Evolutionary conservation across 805 yeast genomes (phyloP), one percentile per base, ranked within the genome.

Genomic region (Scheffersomyces ergatensis): DNA sequence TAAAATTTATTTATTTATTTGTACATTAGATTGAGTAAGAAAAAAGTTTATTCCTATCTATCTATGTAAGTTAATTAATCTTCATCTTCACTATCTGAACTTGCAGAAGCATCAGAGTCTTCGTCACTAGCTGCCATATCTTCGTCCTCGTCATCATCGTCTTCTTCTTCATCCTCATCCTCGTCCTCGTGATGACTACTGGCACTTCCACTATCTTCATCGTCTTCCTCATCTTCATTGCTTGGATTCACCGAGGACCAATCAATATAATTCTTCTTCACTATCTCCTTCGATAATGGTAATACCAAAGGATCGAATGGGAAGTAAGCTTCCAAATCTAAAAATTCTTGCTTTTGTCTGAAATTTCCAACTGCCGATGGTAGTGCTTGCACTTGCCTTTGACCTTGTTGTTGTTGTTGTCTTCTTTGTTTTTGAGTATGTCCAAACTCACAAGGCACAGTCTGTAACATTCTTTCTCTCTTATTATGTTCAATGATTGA

Each of bases 301-400:
- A 92, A 73, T 37, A 85, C 78, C 46, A 93, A 63, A 1, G 99
- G 99, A 67, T 92, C 98, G 59, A 87, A 92, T 11, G 99, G 99
- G 63, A 92, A 92, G 59, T 89, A 92, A n/a, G 93, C 89, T 59
- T 90, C 97, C 38, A 92, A 70, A 54, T 89, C 95, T 49, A 86
- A 75, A 55, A 87, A 89, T 55, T 89, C 96, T 56, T 86, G 90
- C 54, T 82, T 82, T 40, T 80, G 78, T 23, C 74, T 73, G 49
- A 78, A 70, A 39, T 74, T 72, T 50, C 66, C 57, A 24, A 54
- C 55, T 16, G 64, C 53, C 26, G 63, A 60, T 13, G 65, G 68
- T 36, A 43, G 39, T 12, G 46, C 27, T 19, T 31, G 27, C n/a
- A 36, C 35, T 6, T 5, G 15, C 11, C 5, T 14, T 36, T 25